These are phyloP conservation scores for Xerophyta viscosa DNA, from an alignment of 106 monocot species.

Conservation along the genomic window DNA sequence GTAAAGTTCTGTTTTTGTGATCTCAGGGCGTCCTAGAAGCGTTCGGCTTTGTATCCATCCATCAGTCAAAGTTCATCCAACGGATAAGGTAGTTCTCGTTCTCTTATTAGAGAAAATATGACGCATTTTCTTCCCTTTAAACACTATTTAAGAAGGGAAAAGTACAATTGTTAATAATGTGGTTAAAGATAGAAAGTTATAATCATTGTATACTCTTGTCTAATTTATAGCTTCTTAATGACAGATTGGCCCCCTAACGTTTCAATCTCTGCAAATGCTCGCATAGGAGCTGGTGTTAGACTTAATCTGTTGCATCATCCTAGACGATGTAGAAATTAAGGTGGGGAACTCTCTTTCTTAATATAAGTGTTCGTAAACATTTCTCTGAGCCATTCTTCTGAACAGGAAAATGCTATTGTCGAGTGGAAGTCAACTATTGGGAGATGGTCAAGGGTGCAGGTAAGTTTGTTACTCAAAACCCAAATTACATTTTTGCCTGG, in stretches of 20 bases:
- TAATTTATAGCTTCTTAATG: no score
- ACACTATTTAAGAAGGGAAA: no score
- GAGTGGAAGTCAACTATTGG: conserved; percentile 94
- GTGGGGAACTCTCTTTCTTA: conserved; percentile 7
- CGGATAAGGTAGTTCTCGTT: conserved; percentile 49
- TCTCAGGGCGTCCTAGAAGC: conserved; percentile 85
- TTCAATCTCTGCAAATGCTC: conserved; percentile 96
- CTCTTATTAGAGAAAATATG: no score
- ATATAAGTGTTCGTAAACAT: no score
- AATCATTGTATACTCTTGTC: no score
- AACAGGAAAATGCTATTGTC: conserved; percentile 94
- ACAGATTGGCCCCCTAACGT: conserved; percentile 99
- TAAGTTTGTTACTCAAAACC: no score
- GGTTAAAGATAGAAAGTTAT: no score
- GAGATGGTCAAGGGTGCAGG: conserved; percentile 96
- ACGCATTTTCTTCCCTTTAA: no score
- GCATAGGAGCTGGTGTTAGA: conserved; percentile 88
- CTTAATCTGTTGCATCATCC: conserved; percentile 87
- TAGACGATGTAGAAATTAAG: conserved; percentile 97
- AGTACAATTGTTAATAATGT: no score
- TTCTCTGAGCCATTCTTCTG: not conserved
- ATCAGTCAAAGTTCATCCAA: conserved; percentile 92
- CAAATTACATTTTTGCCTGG: no score
- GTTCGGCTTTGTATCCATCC: conserved; percentile 92
- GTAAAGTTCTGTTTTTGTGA: not conserved